phyloP scores from a whole-genome alignment of 2,329 filamentous ascomycete genomes.

The Cladosporium phlei region DNA sequence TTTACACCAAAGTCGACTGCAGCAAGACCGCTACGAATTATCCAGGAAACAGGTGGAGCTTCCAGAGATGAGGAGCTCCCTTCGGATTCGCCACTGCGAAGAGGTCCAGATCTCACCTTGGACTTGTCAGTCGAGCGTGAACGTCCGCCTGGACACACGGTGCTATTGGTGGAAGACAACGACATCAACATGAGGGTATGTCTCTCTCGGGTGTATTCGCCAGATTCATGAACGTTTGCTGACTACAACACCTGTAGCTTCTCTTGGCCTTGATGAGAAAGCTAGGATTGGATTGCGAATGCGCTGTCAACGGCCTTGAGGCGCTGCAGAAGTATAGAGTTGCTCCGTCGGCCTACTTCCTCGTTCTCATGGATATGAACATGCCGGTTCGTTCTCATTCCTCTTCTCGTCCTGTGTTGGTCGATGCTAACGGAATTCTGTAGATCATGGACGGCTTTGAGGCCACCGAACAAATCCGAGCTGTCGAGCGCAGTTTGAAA shows the following conservation, averaged over 20 bases:
- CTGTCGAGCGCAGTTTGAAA: constrained; percentile 20
- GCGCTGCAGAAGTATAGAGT: constrained; percentile 17
- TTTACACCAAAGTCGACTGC: not conserved
- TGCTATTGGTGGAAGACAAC: constrained; percentile 33
- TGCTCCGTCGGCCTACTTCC: constrained; percentile 8
- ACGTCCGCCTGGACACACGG: not conserved
- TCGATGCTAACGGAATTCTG: constrained; percentile 31
- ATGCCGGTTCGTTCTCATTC: constrained; percentile 24
- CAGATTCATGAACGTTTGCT: not conserved
- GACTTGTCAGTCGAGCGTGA: not conserved
- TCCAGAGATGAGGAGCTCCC: too few relatives aligned
- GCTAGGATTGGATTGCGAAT: constrained; percentile 15
- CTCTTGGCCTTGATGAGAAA: constrained; percentile 24
- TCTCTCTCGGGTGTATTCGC: not conserved
- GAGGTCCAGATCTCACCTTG: not conserved
- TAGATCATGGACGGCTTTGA: constrained; percentile 31
- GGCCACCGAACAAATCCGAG: constrained; percentile 28
- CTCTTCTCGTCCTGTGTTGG: too few relatives aligned
- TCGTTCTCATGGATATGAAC: constrained; percentile 39
- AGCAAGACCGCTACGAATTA: not conserved
- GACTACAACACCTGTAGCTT: constrained; percentile 16
- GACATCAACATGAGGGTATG: constrained; percentile 26
- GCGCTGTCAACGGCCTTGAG: constrained; percentile 20
- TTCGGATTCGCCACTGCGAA: too few relatives aligned
- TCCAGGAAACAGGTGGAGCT: not conserved